Percentiles rank a stretch among this genome's conserved stretches.
Conservation (phyloP, 2,329 filamentous ascomycete genomes). For the Neocucurbitaria cava region DNA sequence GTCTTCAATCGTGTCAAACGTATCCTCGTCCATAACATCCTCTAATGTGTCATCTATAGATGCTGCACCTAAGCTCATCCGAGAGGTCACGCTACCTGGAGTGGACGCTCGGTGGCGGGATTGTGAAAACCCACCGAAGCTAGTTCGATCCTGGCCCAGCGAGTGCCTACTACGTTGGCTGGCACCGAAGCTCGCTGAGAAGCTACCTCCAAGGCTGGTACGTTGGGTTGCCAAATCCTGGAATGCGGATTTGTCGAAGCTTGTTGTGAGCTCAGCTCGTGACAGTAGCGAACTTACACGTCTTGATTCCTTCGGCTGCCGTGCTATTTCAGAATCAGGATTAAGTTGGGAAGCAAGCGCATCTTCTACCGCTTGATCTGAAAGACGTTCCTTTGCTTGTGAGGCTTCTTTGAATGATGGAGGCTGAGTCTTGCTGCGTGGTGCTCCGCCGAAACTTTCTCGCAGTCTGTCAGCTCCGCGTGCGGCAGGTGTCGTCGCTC, state of each 20-base stretch:
- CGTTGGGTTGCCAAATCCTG: conserved; percentile 68
- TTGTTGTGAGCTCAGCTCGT: conserved; percentile 83
- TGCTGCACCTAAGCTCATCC: conserved; percentile 46
- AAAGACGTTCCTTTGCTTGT: conserved; percentile 40
- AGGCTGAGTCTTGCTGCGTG: conserved; percentile 53
- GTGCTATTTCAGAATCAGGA: conserved; percentile 56
- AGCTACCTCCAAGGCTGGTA: conserved; percentile 47
- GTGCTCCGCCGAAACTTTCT: conserved; percentile 74
- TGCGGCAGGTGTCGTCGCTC: conserved; percentile 74
- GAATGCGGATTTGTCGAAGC: conserved; percentile 81
- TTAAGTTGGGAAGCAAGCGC: conserved; percentile 59
- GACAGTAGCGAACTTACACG: conserved; percentile 92
- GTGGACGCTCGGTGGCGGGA: conserved; percentile 63
- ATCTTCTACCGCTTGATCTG: conserved; percentile 53
- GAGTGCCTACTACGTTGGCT: conserved; percentile 73
- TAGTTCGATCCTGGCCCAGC: conserved; percentile 71
- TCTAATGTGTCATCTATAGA: conserved; percentile 49
- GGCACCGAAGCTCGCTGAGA: conserved; percentile 56
- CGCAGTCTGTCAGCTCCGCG: conserved; percentile 68
- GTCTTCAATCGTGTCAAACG: conserved; percentile 48
- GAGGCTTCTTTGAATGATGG: conserved; percentile 48
- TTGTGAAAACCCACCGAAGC: conserved; percentile 56
- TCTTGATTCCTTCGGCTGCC: conserved; percentile 68
- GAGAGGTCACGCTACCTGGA: conserved; percentile 54
- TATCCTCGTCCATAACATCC: conserved; percentile 48